A percentile compares a stretch with the other conserved stretches of the same genome.
Conservation (phyloP, 2,329 filamentous ascomycete species). For the Diaporthe nobilis region DNA sequence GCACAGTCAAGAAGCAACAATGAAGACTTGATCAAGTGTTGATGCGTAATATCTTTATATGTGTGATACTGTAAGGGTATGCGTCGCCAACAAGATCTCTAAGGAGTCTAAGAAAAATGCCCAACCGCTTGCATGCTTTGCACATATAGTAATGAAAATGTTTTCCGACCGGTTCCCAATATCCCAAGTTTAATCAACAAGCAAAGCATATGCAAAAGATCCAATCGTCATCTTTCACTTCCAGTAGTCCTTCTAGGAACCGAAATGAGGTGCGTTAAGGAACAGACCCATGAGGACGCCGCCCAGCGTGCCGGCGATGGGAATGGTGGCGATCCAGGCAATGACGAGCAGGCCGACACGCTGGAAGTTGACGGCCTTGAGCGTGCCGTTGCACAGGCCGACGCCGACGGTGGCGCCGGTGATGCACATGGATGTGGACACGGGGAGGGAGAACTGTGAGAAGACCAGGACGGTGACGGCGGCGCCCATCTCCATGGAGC, state of each 20-base stretch:
- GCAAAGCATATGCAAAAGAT: neutral
- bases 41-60: neutral
- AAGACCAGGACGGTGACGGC: constrained; percentile 83
- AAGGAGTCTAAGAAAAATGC: constrained; percentile 17
- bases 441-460: constrained; percentile 81
- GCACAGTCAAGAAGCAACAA: neutral
- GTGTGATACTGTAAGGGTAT: constrained; percentile 7
- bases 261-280: constrained; percentile 72
- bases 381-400: constrained; percentile 80
- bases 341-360: constrained; percentile 77
- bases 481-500: constrained; percentile 85
- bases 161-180: neutral
- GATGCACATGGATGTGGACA: constrained; percentile 85
- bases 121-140: neutral
- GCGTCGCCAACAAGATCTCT: constrained; percentile 22
- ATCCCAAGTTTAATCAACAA: neutral
- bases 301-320: constrained; percentile 70
- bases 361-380: constrained; percentile 83
- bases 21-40: neutral
- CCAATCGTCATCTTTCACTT: neutral
- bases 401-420: constrained; percentile 85
- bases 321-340: constrained; percentile 77
- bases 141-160: neutral
- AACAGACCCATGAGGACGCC: constrained; percentile 64
- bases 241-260: neutral